Evolutionary conservation across 352 stramenopile species (phyloP).

Genomic region (Phytophthora macrochlamydospora): DNA sequence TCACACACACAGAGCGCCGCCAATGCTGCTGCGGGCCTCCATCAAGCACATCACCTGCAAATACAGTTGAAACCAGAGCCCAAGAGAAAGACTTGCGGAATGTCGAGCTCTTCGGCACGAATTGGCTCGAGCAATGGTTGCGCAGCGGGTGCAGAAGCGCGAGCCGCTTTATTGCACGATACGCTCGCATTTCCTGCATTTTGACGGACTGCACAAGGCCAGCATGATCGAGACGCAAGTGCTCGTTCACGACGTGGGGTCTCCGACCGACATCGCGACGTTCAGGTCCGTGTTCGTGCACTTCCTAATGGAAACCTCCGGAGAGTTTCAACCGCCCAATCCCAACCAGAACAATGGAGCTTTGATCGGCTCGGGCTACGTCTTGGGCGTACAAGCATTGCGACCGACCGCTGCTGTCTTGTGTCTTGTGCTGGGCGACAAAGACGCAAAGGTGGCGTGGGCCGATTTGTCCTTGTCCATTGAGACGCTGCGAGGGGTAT

Average conservation of each 20-base stretch:
- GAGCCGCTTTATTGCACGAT: constrained; percentile 10
- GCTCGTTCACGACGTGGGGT: constrained; percentile 26
- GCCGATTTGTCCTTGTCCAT: no score
- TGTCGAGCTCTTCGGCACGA: constrained; percentile 70
- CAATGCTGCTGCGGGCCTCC: constrained; percentile 15
- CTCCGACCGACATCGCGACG: constrained; percentile 10
- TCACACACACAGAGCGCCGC: constrained; percentile 23
- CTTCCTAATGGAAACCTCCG: constrained; percentile 28
- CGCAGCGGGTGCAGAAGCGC: constrained; percentile 50
- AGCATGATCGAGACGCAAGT: no score
- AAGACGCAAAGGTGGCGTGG: no score
- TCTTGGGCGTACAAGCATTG: constrained; percentile 17
- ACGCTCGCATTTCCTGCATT: no score
- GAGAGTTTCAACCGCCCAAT: constrained; percentile 8
- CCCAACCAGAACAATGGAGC: background rate
- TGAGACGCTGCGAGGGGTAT: no score
- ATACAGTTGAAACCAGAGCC: constrained; percentile 66
- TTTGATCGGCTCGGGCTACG: constrained; percentile 19
- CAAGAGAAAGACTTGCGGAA: constrained; percentile 61
- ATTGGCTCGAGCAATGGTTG: constrained; percentile 51
- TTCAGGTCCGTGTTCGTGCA: constrained; percentile 40
- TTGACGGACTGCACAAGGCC: no score
- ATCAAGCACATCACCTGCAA: constrained; percentile 36
- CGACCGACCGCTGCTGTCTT: no score
- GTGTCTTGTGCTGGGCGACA: no score